Evolutionary conservation across 2,329 filamentous ascomycete species (phyloP).

Genomic region (Ascosphaera pollenicola): DNA sequence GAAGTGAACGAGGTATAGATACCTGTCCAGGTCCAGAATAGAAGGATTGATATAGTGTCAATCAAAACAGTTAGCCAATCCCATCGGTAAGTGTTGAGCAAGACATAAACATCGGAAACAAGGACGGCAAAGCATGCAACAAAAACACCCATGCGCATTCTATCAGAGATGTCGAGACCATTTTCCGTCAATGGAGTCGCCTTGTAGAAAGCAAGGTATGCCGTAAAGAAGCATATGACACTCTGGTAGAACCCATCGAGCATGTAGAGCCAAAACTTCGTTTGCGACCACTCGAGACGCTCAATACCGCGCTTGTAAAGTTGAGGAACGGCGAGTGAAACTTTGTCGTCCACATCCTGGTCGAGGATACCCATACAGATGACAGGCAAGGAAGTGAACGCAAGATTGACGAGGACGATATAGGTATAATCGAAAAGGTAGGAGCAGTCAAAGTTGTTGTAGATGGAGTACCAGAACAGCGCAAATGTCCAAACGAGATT

Average conservation of each 20-base stretch:
- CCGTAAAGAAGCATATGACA: constrained; percentile 78
- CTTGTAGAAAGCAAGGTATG: constrained; percentile 54
- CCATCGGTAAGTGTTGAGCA: constrained; percentile 95
- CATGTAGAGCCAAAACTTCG: constrained; percentile 98
- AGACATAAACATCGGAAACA: constrained; percentile 80
- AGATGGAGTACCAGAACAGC: constrained; percentile 96
- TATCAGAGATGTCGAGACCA: constrained; percentile 57
- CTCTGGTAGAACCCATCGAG: constrained; percentile 86
- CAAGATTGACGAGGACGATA: constrained; percentile 87
- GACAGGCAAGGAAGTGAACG: constrained; percentile 87
- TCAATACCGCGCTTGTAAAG: constrained; percentile 92
- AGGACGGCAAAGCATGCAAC: constrained; percentile 66
- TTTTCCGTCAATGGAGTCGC: constrained; percentile 48
- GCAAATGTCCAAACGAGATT: constrained; percentile 95
- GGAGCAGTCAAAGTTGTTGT: constrained; percentile 85
- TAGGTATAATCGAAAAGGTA: constrained; percentile 98
- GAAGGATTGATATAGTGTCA: constrained; percentile 56
- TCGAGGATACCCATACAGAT: constrained; percentile 93
- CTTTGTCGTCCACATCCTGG: constrained; percentile 85
- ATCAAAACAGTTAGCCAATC: constrained; percentile 88
- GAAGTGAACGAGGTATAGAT: constrained; percentile 47
- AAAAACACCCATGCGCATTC: constrained; percentile 67
- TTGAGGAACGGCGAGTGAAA: constrained; percentile 85
- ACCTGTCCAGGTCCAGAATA: constrained; percentile 93
- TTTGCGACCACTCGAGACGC: constrained; percentile 84